Conservation (phyloP, 192 early-diverging fungal species). For the Podila clonocystis region DNA sequence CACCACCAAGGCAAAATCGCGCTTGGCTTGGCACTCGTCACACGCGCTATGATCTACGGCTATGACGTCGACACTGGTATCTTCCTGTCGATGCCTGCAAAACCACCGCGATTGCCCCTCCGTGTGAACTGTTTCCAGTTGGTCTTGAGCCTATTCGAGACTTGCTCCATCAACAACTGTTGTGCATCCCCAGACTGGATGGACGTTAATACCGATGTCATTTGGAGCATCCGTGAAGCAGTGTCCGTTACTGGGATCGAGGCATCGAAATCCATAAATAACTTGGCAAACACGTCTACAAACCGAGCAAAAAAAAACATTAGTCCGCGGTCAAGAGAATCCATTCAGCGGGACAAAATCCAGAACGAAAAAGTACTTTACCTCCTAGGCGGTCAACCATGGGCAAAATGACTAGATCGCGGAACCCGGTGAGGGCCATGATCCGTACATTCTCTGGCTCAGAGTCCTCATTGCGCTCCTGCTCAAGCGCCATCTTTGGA, state of each 20-base stretch:
- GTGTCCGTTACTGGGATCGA: conserved; percentile 70
- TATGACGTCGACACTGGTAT: conserved; percentile 1
- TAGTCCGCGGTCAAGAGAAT: neutral
- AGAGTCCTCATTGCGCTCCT: conserved; percentile 30
- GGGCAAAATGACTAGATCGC: conserved; percentile 74
- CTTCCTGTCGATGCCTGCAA: conserved; percentile 56
- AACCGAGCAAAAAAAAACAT: neutral
- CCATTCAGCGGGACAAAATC: neutral
- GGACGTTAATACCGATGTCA: conserved; percentile 72
- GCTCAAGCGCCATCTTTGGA: conserved; percentile 24
- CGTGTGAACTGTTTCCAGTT: conserved; percentile 69
- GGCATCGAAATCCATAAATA: conserved; percentile 73
- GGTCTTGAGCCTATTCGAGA: conserved; percentile 59
- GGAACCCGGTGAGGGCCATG: conserved; percentile 70
- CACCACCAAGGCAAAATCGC: too few relatives aligned
- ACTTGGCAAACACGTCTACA: conserved; percentile 69
- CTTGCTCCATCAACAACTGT: conserved; percentile 60
- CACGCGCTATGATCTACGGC: too few relatives aligned
- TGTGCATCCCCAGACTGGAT: conserved; percentile 58
- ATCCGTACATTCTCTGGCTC: conserved; percentile 68
- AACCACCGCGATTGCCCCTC: conserved; percentile 62
- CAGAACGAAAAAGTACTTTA: conserved; percentile 22
- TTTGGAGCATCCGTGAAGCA: conserved; percentile 75
- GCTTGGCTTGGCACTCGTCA: too few relatives aligned
- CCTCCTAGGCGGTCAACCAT: conserved; percentile 70